Evolutionary conservation across 768 basidiomycete genomes (phyloP).

Genomic region (Phylloporus sp.): DNA sequence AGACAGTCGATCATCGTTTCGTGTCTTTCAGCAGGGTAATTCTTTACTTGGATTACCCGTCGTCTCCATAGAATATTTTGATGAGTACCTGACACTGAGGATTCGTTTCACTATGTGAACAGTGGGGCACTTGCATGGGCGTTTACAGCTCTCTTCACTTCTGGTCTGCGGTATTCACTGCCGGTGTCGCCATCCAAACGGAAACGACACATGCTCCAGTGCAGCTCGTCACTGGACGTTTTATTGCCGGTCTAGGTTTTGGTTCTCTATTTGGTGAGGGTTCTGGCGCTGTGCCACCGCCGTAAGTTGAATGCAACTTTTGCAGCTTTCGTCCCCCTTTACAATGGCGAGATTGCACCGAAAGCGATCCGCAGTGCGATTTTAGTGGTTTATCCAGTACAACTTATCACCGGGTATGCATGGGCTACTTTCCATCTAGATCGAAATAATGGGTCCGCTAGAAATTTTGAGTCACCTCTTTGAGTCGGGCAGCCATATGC

Average conservation of each 20-base stretch:
- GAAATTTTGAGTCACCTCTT: slow-evolving; percentile 69
- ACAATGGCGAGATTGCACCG: slow-evolving; percentile 75
- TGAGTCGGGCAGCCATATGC: slow-evolving; percentile 32
- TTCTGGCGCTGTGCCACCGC: no score
- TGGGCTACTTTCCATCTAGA: no score
- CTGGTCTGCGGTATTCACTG: slow-evolving; percentile 11
- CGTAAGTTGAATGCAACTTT: no score
- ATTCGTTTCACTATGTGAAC: no score
- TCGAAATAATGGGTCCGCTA: no score
- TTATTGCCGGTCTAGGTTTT: slow-evolving; percentile 13
- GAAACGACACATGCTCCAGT: slow-evolving; percentile 10
- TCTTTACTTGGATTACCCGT: not conserved
- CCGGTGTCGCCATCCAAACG: slow-evolving; percentile 13
- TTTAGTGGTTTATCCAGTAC: slow-evolving; percentile 72
- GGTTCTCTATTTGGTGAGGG: slow-evolving; percentile 15
- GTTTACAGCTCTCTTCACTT: slow-evolving; percentile 12
- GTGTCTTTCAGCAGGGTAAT: slow-evolving; percentile 65
- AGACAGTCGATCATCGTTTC: slow-evolving; percentile 77
- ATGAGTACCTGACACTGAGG: no score
- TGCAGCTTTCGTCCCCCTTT: slow-evolving; percentile 60
- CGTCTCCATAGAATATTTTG: slow-evolving; percentile 41
- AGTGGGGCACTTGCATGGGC: slow-evolving; percentile 49
- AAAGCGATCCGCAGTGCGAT: slow-evolving; percentile 65
- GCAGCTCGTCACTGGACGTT: slow-evolving; percentile 13
- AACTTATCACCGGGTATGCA: slow-evolving; percentile 66